Evolutionary conservation across 352 stramenopile genomes (phyloP).

Genomic region (Stramenopiles sp.): DNA sequence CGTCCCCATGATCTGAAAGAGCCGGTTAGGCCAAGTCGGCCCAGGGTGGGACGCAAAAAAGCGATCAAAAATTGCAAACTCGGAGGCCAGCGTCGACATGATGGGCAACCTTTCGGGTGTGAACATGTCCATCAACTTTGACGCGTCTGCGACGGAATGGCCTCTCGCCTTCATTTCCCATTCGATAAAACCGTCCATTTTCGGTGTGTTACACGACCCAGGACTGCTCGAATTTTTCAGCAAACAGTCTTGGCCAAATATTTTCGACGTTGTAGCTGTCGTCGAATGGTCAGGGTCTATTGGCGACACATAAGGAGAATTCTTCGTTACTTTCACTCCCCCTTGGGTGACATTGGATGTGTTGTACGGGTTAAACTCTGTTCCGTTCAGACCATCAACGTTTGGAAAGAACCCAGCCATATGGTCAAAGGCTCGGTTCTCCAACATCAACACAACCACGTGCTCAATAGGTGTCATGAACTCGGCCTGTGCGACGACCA

Average conservation of each 20-base stretch:
- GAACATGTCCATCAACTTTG: conserved; percentile 19
- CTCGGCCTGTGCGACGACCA: no score
- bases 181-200: neutral
- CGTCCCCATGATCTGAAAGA: conserved; percentile 19
- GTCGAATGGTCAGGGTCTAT: neutral
- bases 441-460: conserved; percentile 23
- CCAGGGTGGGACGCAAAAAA: conserved; percentile 20
- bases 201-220: no score
- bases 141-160: neutral
- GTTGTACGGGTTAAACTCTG: neutral
- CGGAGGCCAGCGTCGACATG: conserved; percentile 13
- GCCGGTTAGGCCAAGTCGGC: conserved; percentile 20
- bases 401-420: conserved; percentile 15
- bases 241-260: no score
- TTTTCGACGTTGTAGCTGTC: neutral
- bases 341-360: neutral
- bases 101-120: conserved; percentile 18
- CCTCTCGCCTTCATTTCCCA: neutral
- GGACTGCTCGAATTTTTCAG: no score
- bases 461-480: no score
- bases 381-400: conserved; percentile 17
- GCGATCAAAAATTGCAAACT: conserved; percentile 21
- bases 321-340: neutral
- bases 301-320: neutral
- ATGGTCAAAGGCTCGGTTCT: conserved; percentile 23